Base-by-base conservation (phyloP, 2,329 filamentous ascomycete genomes). In the Graphilbum sp. region DNA sequence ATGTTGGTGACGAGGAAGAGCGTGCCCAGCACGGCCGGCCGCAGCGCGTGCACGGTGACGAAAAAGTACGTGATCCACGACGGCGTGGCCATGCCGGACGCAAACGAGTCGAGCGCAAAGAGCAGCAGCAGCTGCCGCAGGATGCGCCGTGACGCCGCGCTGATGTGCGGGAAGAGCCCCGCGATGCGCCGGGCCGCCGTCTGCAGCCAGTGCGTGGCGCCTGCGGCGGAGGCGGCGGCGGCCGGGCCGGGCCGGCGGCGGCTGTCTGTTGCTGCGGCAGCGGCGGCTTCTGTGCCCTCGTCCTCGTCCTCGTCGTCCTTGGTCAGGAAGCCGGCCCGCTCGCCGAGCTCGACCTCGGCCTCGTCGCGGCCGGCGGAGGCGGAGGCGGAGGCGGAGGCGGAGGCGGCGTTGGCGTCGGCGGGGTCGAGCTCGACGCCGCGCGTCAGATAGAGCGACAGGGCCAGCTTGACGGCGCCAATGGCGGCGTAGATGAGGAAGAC, bases 61-160 rank as follows among this genome's bases (percentile, higher is more conserved):
- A 74, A 74, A 52, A 66, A 75, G 45, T 61, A 72, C 0, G 67
- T 69, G 3, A 72, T 54, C 77, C 75, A 58, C 47, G 74, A 58
- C 54, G 74, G 59, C 58, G 56, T 4, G 66, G 52, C 45, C 41
- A 40, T 62, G 67, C 13, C 56, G 69, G 63, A 17, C 60, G 64
- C 47, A 11, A 56, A 55, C 1, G 44, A 62, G 67, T 17, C 56
- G 70, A 63, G 16, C 58, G 66, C 47, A 10, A 56, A 55, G 2
- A 45, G 40, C 2, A 47, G 55, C 57, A 15, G 55, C n/a, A 45
- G 56, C 36, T 73, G 70, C 37, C 69, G 52, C 6, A 81, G 59
- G 23, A 75, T 62, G 1, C 57, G 49, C 7, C 65, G 57, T 27
- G 66, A 75, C n/a, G 69, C 59, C 3, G 54, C 55, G 5, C 71